These are phyloP conservation scores for Dendrobium nobile DNA, from an alignment of 106 monocot genomes.

Conservation along the genomic window DNA sequence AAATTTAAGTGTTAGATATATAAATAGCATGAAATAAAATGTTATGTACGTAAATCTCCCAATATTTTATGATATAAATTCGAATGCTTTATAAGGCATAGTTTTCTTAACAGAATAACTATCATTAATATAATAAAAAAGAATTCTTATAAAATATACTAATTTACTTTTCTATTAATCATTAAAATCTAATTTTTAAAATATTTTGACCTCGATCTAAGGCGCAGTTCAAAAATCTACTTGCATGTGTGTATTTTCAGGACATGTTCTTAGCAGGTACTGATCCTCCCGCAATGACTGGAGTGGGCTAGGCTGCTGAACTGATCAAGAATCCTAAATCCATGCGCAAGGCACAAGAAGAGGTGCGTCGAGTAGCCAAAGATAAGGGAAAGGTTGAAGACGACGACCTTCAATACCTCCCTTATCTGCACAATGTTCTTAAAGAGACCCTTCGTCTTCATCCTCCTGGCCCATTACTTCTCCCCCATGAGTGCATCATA, in stretches of 20 bases:
- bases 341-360: conserved; percentile 39
- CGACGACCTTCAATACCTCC: conserved; percentile 60
- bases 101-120: too few species aligned
- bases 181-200: not conserved
- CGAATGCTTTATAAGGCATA: too few species aligned
- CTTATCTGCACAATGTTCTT: conserved; percentile 47
- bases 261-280: conserved; percentile 87
- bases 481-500: conserved; percentile 48
- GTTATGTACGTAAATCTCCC: too few species aligned
- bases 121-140: not conserved
- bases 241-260: conserved; percentile 12
- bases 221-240: not conserved
- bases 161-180: not conserved
- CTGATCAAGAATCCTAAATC: conserved; percentile 49
- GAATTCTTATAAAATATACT: not conserved
- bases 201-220: too few species aligned
- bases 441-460: conserved; percentile 90
- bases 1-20: too few species aligned
- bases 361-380: conserved; percentile 45
- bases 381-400: conserved; percentile 52
- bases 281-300: conserved; percentile 70
- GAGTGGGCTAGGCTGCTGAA: conserved; percentile 88
- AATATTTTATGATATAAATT: too few species aligned
- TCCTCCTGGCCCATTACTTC: conserved; percentile 73
- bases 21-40: too few species aligned